Base-by-base conservation (phyloP, 768 basidiomycete species). In the Gymnopilus junonius region DNA sequence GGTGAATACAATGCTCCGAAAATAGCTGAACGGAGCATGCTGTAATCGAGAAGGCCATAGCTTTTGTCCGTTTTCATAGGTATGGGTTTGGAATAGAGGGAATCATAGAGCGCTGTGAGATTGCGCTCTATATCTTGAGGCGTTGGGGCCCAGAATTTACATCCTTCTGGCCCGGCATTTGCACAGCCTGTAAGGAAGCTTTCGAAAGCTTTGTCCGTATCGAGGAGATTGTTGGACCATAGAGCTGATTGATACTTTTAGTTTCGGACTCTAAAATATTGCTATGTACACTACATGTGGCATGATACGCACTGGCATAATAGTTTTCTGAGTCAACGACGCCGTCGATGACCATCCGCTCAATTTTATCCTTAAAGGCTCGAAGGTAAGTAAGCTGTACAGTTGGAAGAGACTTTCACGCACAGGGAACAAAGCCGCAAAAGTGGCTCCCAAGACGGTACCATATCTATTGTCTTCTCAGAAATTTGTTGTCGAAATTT, bases 291-390 rank as follows among this genome's bases (percentile, higher is more conserved):
- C 4, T 11, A 32, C n/a, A 40, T 53, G 42, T 1, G 12, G 32
- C 27, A n/a, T 31, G 8, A 37, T 71, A 57, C 71, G 32, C 61
- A 78, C 80, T 68, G n/a, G 74, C 64, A 60, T 77, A 82, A 59
- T 80, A 80, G 54, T 79, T 67, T 31, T 79, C 75, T 4, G 76
- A 64, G 39, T 80, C 78, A 27, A 72, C 69, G 20, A 80, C 79
- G n/a, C 78, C 79, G 56, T 81, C 80, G n/a, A 81, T 71, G 14
- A 79, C 67, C 23, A 80, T 2, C 7, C 78, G 73, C 73, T 74
- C 77, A 21, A 80, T 68, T 45, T 77, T 77, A 27, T 64, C 55
- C 63, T 64, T 31, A 25, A 37, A 42, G n/a, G 46, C n/a, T n/a
- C n/a, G n/a, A n/a, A n/a, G n/a, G n/a, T n/a, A n/a, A n/a, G n/a